Evolutionary conservation across 202 grass and related monocot species (phyloP).

Genomic region (Panicum hallii): DNA sequence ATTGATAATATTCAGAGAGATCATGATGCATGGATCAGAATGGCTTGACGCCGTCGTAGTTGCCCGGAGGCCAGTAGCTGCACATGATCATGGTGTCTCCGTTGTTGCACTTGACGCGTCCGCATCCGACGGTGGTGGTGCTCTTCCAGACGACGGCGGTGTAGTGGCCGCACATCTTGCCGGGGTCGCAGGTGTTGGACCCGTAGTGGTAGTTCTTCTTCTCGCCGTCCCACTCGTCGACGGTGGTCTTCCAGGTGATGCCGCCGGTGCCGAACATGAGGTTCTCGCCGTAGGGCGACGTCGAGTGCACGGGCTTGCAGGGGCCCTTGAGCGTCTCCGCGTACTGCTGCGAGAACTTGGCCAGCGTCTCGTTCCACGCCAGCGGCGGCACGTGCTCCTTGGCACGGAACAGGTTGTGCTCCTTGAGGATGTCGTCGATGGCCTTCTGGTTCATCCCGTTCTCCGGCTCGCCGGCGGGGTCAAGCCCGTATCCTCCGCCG

Average conservation of each 20-base stretch:
- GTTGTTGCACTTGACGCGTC: conserved; percentile 45
- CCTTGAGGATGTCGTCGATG: conserved; percentile 41
- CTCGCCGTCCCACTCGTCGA: conserved; percentile 62
- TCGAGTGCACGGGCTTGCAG: conserved; percentile 66
- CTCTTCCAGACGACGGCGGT: conserved; percentile 67
- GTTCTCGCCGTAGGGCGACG: conserved; percentile 68
- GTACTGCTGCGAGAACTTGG: conserved; percentile 53
- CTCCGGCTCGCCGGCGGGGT: conserved; percentile 19
- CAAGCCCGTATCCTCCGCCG: background rate
- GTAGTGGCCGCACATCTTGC: conserved; percentile 69
- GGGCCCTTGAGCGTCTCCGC: conserved; percentile 40
- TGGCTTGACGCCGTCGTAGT: conserved; percentile 44
- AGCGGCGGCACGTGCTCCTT: conserved; percentile 44
- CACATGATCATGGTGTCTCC: conserved; percentile 60
- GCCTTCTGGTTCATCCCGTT: conserved; percentile 42
- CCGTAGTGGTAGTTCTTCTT: conserved; percentile 64
- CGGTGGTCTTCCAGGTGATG: conserved; percentile 45
- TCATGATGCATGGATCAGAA: background rate
- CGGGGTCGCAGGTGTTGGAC: conserved; percentile 45
- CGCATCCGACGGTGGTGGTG: conserved; percentile 61
- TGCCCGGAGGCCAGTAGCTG: conserved; percentile 62
- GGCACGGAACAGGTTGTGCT: conserved; percentile 55
- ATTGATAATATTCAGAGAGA: too few relatives aligned
- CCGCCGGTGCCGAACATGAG: conserved; percentile 38
- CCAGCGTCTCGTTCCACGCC: conserved; percentile 58